Evolutionary conservation across 2,329 filamentous ascomycete genomes (phyloP).

Genomic region (Tolypocladium guangdongense): DNA sequence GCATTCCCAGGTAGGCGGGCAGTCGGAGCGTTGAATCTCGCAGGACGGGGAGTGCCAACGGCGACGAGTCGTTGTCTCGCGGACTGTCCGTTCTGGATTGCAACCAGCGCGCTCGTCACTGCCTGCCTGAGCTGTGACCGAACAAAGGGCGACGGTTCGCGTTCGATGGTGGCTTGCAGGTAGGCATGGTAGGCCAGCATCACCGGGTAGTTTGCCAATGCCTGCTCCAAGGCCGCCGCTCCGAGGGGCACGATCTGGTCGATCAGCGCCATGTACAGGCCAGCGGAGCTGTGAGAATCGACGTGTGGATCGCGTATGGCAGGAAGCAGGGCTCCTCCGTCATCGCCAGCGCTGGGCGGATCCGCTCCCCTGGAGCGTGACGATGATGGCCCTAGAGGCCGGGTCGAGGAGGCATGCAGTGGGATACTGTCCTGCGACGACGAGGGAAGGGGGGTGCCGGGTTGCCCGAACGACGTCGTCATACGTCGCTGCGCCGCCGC

Average conservation of each 20-base stretch:
- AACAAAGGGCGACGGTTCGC: slow-evolving; percentile 34
- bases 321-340: not conserved
- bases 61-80: slow-evolving; percentile 10
- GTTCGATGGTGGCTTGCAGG: slow-evolving; percentile 40
- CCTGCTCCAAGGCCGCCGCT: slow-evolving; percentile 31
- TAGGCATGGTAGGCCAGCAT: slow-evolving; percentile 37
- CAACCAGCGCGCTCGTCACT: slow-evolving; percentile 33
- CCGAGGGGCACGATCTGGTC: slow-evolving; percentile 42
- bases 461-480: not conserved
- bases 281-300: slow-evolving; percentile 11
- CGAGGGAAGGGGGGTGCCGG: not conserved
- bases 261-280: slow-evolving; percentile 40
- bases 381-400: not conserved
- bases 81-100: slow-evolving; percentile 33
- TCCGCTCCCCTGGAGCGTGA: not conserved
- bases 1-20: not conserved
- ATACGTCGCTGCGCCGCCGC: slow-evolving; percentile 31
- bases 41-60: not conserved
- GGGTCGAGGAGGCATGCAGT: not conserved
- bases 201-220: slow-evolving; percentile 34
- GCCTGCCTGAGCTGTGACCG: slow-evolving; percentile 39
- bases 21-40: not conserved
- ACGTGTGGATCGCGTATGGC: not conserved
- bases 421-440: not conserved
- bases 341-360: not conserved